phyloP scores from a whole-genome alignment of 176 grass and related monocot genomes.

The Aegilops longissima region DNA sequence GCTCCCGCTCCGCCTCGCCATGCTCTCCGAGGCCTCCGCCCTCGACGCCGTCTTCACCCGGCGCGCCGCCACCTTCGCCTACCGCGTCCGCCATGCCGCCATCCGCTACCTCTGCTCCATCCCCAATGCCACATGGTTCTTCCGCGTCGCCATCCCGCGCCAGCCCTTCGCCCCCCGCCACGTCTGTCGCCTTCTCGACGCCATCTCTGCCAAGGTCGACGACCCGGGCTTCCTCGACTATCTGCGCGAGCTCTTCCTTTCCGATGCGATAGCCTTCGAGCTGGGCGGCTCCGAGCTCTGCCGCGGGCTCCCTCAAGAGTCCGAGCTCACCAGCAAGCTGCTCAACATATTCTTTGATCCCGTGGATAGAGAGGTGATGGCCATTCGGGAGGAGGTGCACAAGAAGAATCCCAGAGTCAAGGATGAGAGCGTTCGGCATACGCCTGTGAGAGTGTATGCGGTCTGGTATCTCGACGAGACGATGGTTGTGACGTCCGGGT shows the following conservation, averaged over 20 bases:
- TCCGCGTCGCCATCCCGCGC: conserved; percentile 54
- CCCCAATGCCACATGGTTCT: conserved; percentile 66
- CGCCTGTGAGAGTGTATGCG: conserved; percentile 71
- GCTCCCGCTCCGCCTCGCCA: conserved; percentile 59
- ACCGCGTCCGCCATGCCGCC: conserved; percentile 67
- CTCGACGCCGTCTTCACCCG: conserved; percentile 57
- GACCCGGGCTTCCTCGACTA: conserved; percentile 49
- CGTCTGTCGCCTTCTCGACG: conserved; percentile 46
- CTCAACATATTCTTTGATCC: conserved; percentile 82
- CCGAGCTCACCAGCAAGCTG: conserved; percentile 46
- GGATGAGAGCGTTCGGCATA: conserved; percentile 52
- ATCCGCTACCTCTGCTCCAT: conserved; percentile 63
- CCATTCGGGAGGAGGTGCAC: conserved; percentile 70
- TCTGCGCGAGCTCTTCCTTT: conserved; percentile 53
- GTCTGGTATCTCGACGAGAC: conserved; percentile 78
- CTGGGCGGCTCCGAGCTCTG: conserved; percentile 66
- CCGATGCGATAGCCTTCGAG: conserved; percentile 52
- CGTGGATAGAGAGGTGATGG: conserved; percentile 67
- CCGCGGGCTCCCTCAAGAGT: conserved; percentile 71
- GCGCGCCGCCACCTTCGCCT: conserved; percentile 71
- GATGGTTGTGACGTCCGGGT: conserved; percentile 69
- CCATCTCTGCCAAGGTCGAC: conserved; percentile 56
- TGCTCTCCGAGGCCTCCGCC: conserved; percentile 42
- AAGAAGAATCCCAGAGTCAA: conserved; percentile 69
- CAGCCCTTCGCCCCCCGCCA: conserved; percentile 56